These are phyloP conservation scores for Auriscalpium vulgare DNA, from an alignment of 768 basidiomycete species.

Conservation along the genomic window DNA sequence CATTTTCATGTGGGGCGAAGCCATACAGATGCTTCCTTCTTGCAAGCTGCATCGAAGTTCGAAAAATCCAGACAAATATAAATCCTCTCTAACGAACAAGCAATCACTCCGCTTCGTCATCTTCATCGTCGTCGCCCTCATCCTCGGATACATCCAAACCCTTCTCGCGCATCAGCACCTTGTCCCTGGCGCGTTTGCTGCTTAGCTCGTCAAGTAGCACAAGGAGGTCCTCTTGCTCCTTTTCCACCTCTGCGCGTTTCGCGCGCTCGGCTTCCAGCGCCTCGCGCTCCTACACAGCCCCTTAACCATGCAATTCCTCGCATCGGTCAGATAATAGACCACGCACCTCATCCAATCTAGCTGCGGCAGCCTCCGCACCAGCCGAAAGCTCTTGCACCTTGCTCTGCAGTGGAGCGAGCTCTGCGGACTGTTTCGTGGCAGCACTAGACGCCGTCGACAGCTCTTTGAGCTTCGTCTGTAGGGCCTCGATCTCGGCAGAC, in stretches of 20 bases:
- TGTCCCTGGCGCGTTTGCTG: constrained; percentile 79
- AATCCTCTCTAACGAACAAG: too few relatives aligned
- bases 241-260: constrained; percentile 77
- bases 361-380: not conserved
- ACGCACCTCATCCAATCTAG: constrained; percentile 4
- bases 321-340: not conserved
- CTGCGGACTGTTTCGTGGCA: not conserved
- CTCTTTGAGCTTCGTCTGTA: constrained; percentile 55
- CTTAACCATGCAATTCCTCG: not conserved
- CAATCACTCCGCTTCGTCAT: constrained; percentile 24
- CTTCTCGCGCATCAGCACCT: constrained; percentile 60
- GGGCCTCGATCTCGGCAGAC: constrained; percentile 64
- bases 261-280: constrained; percentile 44
- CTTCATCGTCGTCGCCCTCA: constrained; percentile 70
- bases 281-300: constrained; percentile 29
- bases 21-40: too few relatives aligned
- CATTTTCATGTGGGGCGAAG: too few relatives aligned
- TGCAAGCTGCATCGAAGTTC: too few relatives aligned
- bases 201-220: constrained; percentile 90
- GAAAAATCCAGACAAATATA: too few relatives aligned
- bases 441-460: constrained; percentile 2
- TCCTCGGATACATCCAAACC: constrained; percentile 91
- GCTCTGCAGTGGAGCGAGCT: too few relatives aligned
- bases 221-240: constrained; percentile 93
- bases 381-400: too few relatives aligned